Evolutionary conservation across 345 rosid genomes (phyloP).

Genomic region (Cardiospermum halicacabum): DNA sequence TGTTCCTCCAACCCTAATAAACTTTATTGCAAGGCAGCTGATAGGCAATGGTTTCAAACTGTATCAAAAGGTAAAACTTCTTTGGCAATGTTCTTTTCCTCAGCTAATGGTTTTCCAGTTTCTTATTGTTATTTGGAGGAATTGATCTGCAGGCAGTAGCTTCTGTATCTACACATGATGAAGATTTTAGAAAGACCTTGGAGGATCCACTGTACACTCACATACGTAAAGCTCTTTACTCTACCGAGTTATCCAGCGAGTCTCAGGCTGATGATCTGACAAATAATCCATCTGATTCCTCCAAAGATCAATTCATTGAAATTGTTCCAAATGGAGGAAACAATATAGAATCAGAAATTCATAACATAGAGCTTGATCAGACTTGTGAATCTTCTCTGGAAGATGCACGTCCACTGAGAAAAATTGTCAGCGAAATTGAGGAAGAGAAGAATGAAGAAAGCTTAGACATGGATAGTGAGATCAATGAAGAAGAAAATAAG

Average conservation of each 20-base stretch:
- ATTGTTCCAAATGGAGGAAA: background rate
- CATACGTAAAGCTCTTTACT: constrained; percentile 50
- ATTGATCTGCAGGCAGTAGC: constrained; percentile 48
- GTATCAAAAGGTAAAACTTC: constrained; percentile 65
- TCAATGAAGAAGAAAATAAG: constrained; percentile 54
- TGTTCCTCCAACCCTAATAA: constrained; percentile 81
- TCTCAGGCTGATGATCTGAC: constrained; percentile 19
- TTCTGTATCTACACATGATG: constrained; percentile 48
- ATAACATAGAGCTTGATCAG: constrained; percentile 11
- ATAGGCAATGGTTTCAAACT: constrained; percentile 84
- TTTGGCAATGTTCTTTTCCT: constrained; percentile 1
- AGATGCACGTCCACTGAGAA: constrained; percentile 16
- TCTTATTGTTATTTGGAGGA: background rate
- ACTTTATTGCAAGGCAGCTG: constrained; percentile 88
- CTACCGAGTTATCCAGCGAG: constrained; percentile 22
- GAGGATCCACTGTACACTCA: constrained; percentile 56
- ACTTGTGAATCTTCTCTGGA: constrained; percentile 14
- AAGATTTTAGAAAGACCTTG: constrained; percentile 67
- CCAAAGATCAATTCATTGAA: constrained; percentile 16
- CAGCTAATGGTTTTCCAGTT: constrained; percentile 4
- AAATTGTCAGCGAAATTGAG: constrained; percentile 50
- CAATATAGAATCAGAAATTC: constrained; percentile 19
- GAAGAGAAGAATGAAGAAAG: constrained; percentile 42
- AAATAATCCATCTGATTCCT: constrained; percentile 11
- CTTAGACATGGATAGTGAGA: constrained; percentile 32